These are phyloP conservation scores for Cudoniella acicularis DNA, from an alignment of 495 filamentous ascomycete genomes.

Conservation along the genomic window DNA sequence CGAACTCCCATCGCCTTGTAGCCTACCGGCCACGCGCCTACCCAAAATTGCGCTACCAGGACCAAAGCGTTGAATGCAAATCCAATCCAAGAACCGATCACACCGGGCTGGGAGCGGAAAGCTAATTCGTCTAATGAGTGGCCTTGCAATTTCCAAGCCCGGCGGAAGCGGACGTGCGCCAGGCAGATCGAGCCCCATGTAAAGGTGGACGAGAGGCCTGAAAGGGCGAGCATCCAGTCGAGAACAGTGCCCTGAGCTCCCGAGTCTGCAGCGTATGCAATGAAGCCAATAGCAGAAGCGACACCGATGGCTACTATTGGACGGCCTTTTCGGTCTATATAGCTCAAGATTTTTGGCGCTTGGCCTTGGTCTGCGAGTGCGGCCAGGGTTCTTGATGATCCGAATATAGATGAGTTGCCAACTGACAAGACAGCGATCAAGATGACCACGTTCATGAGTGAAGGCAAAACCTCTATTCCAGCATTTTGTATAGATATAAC, in stretches of 20 bases:
- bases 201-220: constrained; percentile 84
- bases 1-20: constrained; percentile 38
- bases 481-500: constrained; percentile 84
- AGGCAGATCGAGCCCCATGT: constrained; percentile 92
- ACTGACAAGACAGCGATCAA: constrained; percentile 84
- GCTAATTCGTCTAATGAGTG: constrained; percentile 71
- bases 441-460: constrained; percentile 88
- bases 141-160: constrained; percentile 66
- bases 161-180: constrained; percentile 86
- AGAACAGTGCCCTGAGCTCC: constrained; percentile 62
- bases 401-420: constrained; percentile 84
- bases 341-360: constrained; percentile 70
- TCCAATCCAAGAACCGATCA: constrained; percentile 81
- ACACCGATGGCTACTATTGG: constrained; percentile 71
- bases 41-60: constrained; percentile 93
- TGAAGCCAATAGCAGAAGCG: constrained; percentile 65
- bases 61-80: constrained; percentile 75
- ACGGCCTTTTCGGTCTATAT: constrained; percentile 80
- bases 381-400: constrained; percentile 79
- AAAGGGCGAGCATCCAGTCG: constrained; percentile 85
- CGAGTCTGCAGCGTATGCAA: constrained; percentile 75
- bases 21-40: constrained; percentile 74
- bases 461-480: constrained; percentile 69
- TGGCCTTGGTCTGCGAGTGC: constrained; percentile 84
- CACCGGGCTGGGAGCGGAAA: constrained; percentile 75